Evolutionary conservation across 805 yeast genomes (phyloP), one percentile per base, ranked within the genome.

Genomic region (Metschnikowia vanudenii): DNA sequence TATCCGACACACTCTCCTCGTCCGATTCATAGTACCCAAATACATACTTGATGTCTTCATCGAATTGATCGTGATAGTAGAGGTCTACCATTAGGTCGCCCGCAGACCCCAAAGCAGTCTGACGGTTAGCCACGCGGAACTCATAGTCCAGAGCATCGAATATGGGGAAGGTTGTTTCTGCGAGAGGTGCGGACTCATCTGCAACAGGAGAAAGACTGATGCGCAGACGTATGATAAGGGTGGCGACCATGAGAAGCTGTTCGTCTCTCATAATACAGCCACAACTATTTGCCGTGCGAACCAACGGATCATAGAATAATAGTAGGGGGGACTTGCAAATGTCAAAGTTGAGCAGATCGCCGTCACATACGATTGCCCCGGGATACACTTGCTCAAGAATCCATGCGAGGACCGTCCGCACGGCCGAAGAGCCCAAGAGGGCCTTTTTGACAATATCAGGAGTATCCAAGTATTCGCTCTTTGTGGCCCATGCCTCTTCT

Each of bases 281-380:
- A 42, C 75, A 75, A 17, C 82, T 80, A 17, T 74, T 62, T 13
- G 62, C 59, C 45, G 79, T 75, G 50, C 91, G 68, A 1, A 84
- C 86, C 64, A 80, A 76, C 2, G 91, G 90, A 17, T 83, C 80
- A 71, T 81, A 73, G 57, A 82, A 85, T 44, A 80, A 74, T 31
- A 76, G 61, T 19, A 85, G 67, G 9, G 87, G 73, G 54, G 81
- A 81, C 54, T 80, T 82, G 43, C 73, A 65, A 20, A 82, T 65
- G 59, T 85, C 94, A 55, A 81, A 84, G 16, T 57, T 56, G 20
- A 56, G 55, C 38, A 46, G 46, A 16, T 28, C 44, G 7, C 38
- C 39, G 18, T 45, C 45, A 7, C 24, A 19, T 16, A 19, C 30
- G 10, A 40, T 26, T 9, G 38, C 41, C 16, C 40, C 43, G 3